phyloP scores from a whole-genome alignment of 129 eudicot species.

The Kitagawia praeruptora region DNA sequence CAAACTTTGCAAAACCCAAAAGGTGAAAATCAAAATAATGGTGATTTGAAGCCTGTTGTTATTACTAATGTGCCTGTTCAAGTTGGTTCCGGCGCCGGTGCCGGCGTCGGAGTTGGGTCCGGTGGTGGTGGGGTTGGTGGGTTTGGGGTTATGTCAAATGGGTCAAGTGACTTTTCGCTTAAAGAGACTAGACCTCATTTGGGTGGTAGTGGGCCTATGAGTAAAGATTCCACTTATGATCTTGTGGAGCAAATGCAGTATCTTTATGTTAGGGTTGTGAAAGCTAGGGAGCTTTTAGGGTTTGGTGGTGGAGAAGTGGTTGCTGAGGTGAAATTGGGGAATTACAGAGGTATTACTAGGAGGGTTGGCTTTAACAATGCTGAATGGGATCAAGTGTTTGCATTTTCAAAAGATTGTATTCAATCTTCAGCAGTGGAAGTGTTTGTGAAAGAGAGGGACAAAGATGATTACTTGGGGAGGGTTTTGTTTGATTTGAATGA shows the following conservation, averaged over 20 bases:
- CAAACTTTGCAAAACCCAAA: slow-evolving; percentile 27
- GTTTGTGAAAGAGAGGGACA: slow-evolving; percentile 65
- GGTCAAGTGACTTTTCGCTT: slow-evolving; percentile 44
- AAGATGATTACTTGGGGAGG: slow-evolving; percentile 81
- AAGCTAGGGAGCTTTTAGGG: slow-evolving; percentile 58
- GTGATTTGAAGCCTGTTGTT: slow-evolving; percentile 64
- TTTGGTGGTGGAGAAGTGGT: slow-evolving; percentile 64
- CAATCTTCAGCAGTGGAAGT: slow-evolving; percentile 85
- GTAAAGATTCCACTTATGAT: slow-evolving; percentile 76
- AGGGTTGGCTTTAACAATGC: slow-evolving; percentile 45
- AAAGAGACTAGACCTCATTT: slow-evolving; percentile 85
- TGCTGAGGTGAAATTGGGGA: slow-evolving; percentile 93
- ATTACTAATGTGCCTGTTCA: slow-evolving; percentile 57
- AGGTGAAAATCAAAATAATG: slow-evolving; percentile 29
- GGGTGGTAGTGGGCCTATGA: slow-evolving; percentile 70
- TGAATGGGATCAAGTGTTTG: slow-evolving; percentile 91
- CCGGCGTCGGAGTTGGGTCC: slow-evolving; percentile 15
- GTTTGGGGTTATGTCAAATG: slow-evolving; percentile 30
- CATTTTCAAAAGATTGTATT: slow-evolving; percentile 72
- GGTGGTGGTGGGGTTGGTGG: slow-evolving; percentile 33
- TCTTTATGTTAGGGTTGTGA: slow-evolving; percentile 72
- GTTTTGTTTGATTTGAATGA: slow-evolving; percentile 84
- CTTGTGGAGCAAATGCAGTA: slow-evolving; percentile 97
- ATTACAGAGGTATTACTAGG: slow-evolving; percentile 79
- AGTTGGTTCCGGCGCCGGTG: slow-evolving; percentile 16